phyloP scores from a whole-genome alignment of 371 early-diverging fungal genomes.

The Quaeritorhiza haematococci region DNA sequence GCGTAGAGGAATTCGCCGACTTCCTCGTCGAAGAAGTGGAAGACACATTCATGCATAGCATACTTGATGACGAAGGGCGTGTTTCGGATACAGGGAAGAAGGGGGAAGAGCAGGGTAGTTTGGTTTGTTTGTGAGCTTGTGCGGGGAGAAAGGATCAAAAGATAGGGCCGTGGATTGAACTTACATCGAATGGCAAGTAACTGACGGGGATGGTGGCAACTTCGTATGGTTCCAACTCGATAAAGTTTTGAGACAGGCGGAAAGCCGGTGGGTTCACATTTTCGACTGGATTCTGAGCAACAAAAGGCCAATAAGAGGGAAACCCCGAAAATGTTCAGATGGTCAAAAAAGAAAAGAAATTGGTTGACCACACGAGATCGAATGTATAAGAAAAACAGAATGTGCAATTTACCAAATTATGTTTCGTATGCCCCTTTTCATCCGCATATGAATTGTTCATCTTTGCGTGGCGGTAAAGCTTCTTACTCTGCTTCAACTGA shows the following conservation, averaged over 20 bases:
- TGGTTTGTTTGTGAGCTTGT: too few relatives aligned
- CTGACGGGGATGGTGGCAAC: constrained; percentile 14
- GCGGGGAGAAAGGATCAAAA: not conserved
- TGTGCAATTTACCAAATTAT: too few relatives aligned
- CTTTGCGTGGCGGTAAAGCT: constrained; percentile 3
- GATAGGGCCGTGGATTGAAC: not conserved
- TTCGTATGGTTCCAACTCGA: constrained; percentile 23
- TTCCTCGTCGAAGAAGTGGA: constrained; percentile 34
- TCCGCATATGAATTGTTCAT: not conserved
- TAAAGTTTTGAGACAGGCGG: constrained; percentile 1
- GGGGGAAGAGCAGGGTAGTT: too few relatives aligned
- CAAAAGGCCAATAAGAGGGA: too few relatives aligned
- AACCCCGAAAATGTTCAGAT: too few relatives aligned
- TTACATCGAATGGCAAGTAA: constrained; percentile 38
- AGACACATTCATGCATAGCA: constrained; percentile 31
- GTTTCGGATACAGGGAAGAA: too few relatives aligned
- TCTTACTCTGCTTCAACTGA: constrained; percentile 18
- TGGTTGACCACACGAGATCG: too few relatives aligned
- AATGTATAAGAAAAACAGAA: too few relatives aligned
- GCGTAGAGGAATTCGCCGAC: constrained; percentile 46
- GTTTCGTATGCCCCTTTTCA: too few relatives aligned
- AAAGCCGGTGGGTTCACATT: constrained; percentile 21
- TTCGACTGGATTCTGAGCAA: constrained; percentile 11
- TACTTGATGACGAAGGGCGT: constrained; percentile 9
- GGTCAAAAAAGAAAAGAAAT: too few relatives aligned